Evolutionary conservation across 1,284 basidiomycete species (phyloP).

Genomic region (Rhodotorula sp.): DNA sequence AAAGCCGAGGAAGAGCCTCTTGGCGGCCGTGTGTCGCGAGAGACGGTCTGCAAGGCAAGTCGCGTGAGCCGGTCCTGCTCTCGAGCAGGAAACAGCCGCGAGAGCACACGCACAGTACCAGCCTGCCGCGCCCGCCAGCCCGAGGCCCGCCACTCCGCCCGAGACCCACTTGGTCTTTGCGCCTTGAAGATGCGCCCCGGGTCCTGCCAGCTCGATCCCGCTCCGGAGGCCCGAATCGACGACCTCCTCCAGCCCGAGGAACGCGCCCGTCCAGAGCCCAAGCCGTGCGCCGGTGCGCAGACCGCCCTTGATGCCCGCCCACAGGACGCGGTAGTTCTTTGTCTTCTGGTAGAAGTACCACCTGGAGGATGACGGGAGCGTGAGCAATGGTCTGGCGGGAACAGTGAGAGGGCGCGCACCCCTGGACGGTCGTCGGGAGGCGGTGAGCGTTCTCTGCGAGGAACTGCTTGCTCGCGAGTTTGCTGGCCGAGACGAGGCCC

Average conservation of each 20-base stretch:
- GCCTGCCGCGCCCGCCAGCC: conserved; percentile 30
- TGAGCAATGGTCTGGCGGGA: not conserved
- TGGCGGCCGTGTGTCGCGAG: conserved; percentile 23
- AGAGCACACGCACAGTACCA: conserved; percentile 39
- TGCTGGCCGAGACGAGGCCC: conserved; percentile 45
- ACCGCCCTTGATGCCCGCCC: conserved; percentile 69
- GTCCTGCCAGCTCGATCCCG: not conserved
- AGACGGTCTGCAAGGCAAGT: conserved; percentile 31
- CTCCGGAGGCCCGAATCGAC: conserved; percentile 13
- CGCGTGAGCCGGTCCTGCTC: not conserved
- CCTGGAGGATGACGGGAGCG: not conserved
- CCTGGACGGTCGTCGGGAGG: conserved; percentile 72
- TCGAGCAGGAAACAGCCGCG: not conserved
- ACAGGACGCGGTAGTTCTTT: conserved; percentile 79
- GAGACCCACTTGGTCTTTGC: conserved; percentile 26
- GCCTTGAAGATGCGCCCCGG: not conserved
- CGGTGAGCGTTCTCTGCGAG: conserved; percentile 67
- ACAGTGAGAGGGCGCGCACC: conserved; percentile 46
- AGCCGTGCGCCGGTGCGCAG: conserved; percentile 62
- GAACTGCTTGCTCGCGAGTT: conserved; percentile 57
- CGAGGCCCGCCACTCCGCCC: conserved; percentile 29
- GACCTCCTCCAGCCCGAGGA: conserved; percentile 38
- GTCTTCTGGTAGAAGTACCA: conserved; percentile 93
- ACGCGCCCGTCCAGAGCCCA: conserved; percentile 50
- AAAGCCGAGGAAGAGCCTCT: conserved; percentile 34